Evolutionary conservation across 1,284 basidiomycete species (phyloP), one percentile per base, ranked within the genome.

Genomic region (Coniophora puteana): DNA sequence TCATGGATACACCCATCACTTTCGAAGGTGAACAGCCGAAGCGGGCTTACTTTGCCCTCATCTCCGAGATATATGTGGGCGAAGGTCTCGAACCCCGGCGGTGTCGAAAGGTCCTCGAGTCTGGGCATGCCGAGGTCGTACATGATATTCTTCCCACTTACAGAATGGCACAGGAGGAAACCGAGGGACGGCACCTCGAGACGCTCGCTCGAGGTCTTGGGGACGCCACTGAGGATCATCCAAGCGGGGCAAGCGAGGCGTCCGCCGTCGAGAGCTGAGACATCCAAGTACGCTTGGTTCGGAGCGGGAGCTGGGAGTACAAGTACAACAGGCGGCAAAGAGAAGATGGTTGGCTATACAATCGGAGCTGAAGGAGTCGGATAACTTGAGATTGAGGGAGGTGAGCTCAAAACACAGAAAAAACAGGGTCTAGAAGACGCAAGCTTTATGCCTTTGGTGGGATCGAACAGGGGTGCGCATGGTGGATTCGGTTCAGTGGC

Each of bases 71-170:
- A n/a, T n/a, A n/a, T n/a, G n/a, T n/a, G n/a, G n/a, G n/a, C n/a
- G n/a, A n/a, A n/a, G n/a, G n/a, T n/a, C 37, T 58, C 51, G 14
- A 55, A 43, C 0, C 45, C 51, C 0, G 68, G 69, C 0, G 74
- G 67, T 30, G 66, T 65, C 5, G 55, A 64, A n/a, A 69, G 55
- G 52, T 63, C 57, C 51, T 79, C 71, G 27, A 65, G 66, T 21
- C 72, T n/a, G n/a, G n/a, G 67, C 16, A 72, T 64, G 13, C 77
- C 76, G 11, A 80, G 65, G 49, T 80, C 78, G 44, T 80, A 78
- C 11, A 79, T 52, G 40, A 78, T 51, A 28, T 61, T 65, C 24
- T 62, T 53, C 7, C 56, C 53, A 16, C 57, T 65, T 12, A 47
- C 47, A 12, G 72, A 70, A 46, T 79, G 74, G 8, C 63, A 62